Evolutionary conservation across 75 land plant species (phyloP), one percentile per base, ranked within the genome.

Genomic region (Selaginella tamariscina): DNA sequence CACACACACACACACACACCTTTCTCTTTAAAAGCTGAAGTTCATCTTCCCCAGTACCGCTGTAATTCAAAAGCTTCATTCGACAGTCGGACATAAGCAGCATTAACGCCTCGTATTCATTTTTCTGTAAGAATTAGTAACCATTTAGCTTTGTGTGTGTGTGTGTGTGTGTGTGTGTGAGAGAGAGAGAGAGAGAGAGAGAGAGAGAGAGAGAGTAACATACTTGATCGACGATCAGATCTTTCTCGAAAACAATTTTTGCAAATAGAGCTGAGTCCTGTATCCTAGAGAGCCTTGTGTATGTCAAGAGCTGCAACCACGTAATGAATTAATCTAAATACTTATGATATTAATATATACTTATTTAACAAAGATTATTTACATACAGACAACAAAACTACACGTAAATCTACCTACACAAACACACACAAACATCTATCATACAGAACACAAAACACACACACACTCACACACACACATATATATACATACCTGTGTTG

Each of bases 81-180:
- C 79, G 74, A 32, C 79, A 77, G 31, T 77, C 79, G 33, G 56
- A 64, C 71, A 77, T 54, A 11, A 77, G 68, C 59, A 77, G 70
- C 71, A 74, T 77, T 21, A 77, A 54, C 15, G 56, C 54, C 72
- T 77, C 79, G 44, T 77, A 77, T 56, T 77, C 79, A 31, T 77
- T 77, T 33, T 75, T 74, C 79, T 77, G 79, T 67, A 32, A 22
- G 62, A 8, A 9, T 39, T 39, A 39, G n/a, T n/a, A n/a, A n/a
- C n/a, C n/a, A n/a, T n/a, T n/a, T n/a, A n/a, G n/a, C n/a, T n/a
- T n/a, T n/a, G n/a, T n/a, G n/a, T n/a, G n/a, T n/a, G n/a, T n/a
- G n/a, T n/a, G n/a, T n/a, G n/a, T n/a, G n/a, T n/a, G n/a, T n/a
- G n/a, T n/a, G n/a, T n/a, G n/a, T n/a, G 54, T 13, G 54, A 49